Evolutionary conservation across 164 flowering plant species (phyloP), one percentile per base, ranked within the genome.

Genomic region (Liriodendron chinense): DNA sequence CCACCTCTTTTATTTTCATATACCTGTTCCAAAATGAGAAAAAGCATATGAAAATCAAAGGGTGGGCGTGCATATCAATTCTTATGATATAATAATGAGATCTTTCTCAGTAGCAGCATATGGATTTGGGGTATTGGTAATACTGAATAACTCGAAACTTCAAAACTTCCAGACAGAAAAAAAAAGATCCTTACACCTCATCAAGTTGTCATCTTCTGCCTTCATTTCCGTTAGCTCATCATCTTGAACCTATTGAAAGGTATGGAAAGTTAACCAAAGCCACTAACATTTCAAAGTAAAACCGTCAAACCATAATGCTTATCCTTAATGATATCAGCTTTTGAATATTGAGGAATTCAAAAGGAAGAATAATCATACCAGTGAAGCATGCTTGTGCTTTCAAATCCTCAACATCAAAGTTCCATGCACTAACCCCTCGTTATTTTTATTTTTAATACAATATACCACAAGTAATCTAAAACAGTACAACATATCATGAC

Each of bases 361-460:
- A 56, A 43, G 25, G 25, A 61, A 49, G 22, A 70, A 59, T 9
- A 50, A 24, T 72, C 89, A 74, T 85, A 96, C 99, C 86, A 94
- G 78, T 28, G 97, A 90, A 25, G 98, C 99, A 90, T 34, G 98
- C 99, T 83, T 94, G 98, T 69, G 85, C 81, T 87, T 96, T 96
- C 78, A 96, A 84, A 85, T 94, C 99, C 80, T 93, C 93, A 69
- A 96, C 48, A 78, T 96, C 98, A 83, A 96, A 96, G 83, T 96
- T 94, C 99, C 99, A 96, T 26, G 97, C 99, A 86, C 99, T 96
- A 69, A 96, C 98, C 76, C 99, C 99, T 83, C 99, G n/a, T n/a
- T n/a, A n/a, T n/a, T n/a, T n/a, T n/a, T 7, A 49, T 49, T 49
- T 7, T 7, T 49, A 12, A 49, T 49, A n/a, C n/a, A 12, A 49